A percentile compares a stretch with the other conserved stretches of the same genome.
phyloP scores from a whole-genome alignment of 495 filamentous ascomycete species.

The Terfezia claveryi region DNA sequence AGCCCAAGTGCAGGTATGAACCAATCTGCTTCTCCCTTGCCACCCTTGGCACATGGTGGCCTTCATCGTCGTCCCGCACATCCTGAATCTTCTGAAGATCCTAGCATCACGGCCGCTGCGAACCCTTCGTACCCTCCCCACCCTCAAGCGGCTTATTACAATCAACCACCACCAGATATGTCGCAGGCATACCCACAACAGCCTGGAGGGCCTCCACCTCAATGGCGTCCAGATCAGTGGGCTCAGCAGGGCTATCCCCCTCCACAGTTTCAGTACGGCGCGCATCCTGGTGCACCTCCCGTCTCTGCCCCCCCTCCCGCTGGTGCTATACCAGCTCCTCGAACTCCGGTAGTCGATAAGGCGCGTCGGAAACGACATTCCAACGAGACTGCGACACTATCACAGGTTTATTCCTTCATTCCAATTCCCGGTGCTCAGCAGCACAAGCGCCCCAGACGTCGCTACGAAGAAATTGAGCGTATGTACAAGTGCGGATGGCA shows the following conservation, averaged over 20 bases:
- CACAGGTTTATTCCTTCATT: slow-evolving; percentile 91
- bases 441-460: slow-evolving; percentile 81
- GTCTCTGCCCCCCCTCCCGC: slow-evolving; percentile 1
- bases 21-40: slow-evolving; percentile 34
- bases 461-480: slow-evolving; percentile 96
- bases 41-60: slow-evolving; percentile 12
- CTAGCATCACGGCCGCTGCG: slow-evolving; percentile 62
- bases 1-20: slow-evolving; percentile 70
- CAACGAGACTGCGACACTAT: slow-evolving; percentile 24
- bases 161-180: slow-evolving; percentile 54
- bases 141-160: slow-evolving; percentile 29
- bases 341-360: slow-evolving; percentile 6
- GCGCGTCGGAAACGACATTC: slow-evolving; percentile 15
- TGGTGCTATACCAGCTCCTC: slow-evolving; percentile 3
- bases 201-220: slow-evolving; percentile 3
- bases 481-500: slow-evolving; percentile 99
- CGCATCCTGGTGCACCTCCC: not conserved
- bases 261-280: slow-evolving; percentile 8
- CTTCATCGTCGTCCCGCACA: slow-evolving; percentile 66
- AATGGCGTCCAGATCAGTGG: slow-evolving; percentile 15
- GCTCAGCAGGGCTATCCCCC: slow-evolving; percentile 5
- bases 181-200: slow-evolving; percentile 14
- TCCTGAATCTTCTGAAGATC: slow-evolving; percentile 96
- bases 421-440: slow-evolving; percentile 94
- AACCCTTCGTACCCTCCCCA: slow-evolving; percentile 71